phyloP scores from a whole-genome alignment of 305 asterid genomes.

The Solanum aculeatissimum region DNA sequence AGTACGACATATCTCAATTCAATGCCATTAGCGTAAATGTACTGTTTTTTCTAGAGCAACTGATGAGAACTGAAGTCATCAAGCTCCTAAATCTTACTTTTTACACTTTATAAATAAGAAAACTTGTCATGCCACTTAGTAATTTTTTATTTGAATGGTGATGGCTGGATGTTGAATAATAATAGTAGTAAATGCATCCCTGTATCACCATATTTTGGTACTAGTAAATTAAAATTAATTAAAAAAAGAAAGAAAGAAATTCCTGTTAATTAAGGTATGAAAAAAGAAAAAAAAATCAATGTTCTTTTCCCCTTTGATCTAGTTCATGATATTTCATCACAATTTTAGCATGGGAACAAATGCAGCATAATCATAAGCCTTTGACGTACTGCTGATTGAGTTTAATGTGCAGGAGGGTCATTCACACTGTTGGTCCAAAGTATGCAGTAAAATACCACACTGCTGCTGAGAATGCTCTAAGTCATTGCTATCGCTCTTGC shows the following conservation, averaged over 20 bases:
- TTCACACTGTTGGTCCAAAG: constrained; percentile 91
- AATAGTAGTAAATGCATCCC: not conserved
- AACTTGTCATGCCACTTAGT: not conserved
- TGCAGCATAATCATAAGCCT: not conserved
- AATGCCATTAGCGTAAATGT: not conserved
- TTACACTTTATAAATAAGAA: not conserved
- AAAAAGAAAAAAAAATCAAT: not conserved
- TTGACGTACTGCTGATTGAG: not conserved
- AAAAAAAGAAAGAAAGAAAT: not conserved
- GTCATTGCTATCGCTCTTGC: constrained; percentile 92
- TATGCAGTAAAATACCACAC: constrained; percentile 91
- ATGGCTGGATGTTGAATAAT: not conserved
- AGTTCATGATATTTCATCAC: not conserved
- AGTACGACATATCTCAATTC: not conserved
- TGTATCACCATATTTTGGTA: not conserved
- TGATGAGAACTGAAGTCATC: not conserved
- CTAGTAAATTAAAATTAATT: not conserved
- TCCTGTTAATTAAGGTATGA: not conserved
- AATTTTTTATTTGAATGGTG: not conserved
- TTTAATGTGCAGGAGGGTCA: constrained; percentile 56
- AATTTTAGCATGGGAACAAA: not conserved
- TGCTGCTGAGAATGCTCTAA: constrained; percentile 95
- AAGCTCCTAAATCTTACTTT: not conserved
- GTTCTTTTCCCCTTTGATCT: not conserved
- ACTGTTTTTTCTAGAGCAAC: not conserved